phyloP scores from a whole-genome alignment of 257 asterid species.

The Ajuga chamaepitys region DNA sequence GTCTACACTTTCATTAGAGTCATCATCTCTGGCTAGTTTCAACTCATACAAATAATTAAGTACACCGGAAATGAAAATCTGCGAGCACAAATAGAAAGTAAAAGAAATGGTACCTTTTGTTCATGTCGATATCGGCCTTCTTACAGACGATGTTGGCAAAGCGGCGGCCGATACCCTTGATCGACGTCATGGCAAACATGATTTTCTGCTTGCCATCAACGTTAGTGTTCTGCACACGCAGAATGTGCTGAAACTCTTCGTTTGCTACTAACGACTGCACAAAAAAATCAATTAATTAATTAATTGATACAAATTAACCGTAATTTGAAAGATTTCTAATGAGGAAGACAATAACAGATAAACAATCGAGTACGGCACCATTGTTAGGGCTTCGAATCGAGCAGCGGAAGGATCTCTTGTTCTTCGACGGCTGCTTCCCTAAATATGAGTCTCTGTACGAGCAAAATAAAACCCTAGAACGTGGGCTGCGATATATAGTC shows the following conservation, averaged over 20 bases:
- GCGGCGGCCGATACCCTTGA: constrained; percentile 97
- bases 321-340: neutral
- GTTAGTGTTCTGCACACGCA: constrained; percentile 89
- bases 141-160: constrained; percentile 87
- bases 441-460: neutral
- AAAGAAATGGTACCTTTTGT: constrained; percentile 47
- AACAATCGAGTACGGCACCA: constrained; percentile 16
- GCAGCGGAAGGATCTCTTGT: constrained; percentile 11
- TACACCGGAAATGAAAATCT: too few species aligned
- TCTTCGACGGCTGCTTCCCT: constrained; percentile 27
- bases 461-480: constrained; percentile 21
- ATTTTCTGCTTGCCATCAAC: constrained; percentile 95
- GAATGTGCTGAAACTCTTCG: constrained; percentile 94
- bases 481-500: constrained; percentile 12
- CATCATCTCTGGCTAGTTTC: too few species aligned
- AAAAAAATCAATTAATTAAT: neutral
- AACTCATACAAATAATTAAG: neutral
- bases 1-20: too few species aligned
- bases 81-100: neutral
- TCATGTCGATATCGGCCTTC: constrained; percentile 93
- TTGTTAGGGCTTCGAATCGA: constrained; percentile 14
- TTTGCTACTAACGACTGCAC: constrained; percentile 71
- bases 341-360: neutral
- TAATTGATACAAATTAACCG: neutral
- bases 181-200: constrained; percentile 91